A percentile compares a stretch with the other conserved stretches of the same genome.
Conservation (phyloP, 805 yeast genomes). For the Yamadazyma paraphyllophila region DNA sequence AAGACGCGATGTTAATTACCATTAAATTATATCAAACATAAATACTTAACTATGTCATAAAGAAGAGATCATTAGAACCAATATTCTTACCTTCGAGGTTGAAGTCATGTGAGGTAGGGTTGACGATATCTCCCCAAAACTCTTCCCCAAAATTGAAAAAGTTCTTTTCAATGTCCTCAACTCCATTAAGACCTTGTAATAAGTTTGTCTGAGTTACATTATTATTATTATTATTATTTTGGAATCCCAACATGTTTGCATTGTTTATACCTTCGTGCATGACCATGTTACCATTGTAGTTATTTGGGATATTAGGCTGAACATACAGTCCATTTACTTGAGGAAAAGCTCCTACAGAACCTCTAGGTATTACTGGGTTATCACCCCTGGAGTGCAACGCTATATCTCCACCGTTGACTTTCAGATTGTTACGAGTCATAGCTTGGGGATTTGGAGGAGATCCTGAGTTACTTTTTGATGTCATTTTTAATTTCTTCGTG, state of each 20-base stretch:
- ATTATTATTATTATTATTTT: not conserved
- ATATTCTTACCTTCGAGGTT: slow-evolving; percentile 27
- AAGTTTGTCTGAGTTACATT: not conserved
- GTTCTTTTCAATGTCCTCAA: slow-evolving; percentile 41
- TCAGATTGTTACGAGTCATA: not conserved
- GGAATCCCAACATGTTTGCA: not conserved
- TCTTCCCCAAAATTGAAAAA: slow-evolving; percentile 62
- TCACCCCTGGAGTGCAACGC: not conserved
- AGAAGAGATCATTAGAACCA: slow-evolving; percentile 26
- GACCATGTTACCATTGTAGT: too few species aligned
- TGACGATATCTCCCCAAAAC: slow-evolving; percentile 62
- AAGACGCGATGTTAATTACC: not conserved
- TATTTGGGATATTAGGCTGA: too few species aligned
- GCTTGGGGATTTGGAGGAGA: slow-evolving; percentile 3
- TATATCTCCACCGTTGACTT: not conserved
- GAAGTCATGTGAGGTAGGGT: slow-evolving; percentile 31
- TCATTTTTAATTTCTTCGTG: slow-evolving; percentile 4
- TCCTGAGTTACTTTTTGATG: slow-evolving; percentile 1
- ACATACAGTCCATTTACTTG: too few species aligned
- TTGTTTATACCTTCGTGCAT: not conserved
- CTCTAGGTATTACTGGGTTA: not conserved
- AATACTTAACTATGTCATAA: slow-evolving; percentile 14
- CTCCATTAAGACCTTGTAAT: slow-evolving; percentile 9
- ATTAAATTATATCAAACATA: not conserved
- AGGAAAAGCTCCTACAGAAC: not conserved